Conservation (phyloP, 1,284 basidiomycete species). For the Mycosarcoma maydis region DNA sequence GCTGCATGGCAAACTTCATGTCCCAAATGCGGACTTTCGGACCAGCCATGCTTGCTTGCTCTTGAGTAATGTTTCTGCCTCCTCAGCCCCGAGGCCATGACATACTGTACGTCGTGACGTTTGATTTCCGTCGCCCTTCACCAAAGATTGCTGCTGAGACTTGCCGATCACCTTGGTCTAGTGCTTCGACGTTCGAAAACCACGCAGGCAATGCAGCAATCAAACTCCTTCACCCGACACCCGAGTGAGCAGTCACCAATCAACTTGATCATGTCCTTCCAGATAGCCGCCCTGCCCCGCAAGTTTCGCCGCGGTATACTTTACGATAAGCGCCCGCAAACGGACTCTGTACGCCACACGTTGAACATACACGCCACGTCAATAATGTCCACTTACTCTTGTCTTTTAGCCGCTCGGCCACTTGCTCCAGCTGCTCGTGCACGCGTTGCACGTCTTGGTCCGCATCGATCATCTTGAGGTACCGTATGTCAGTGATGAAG, state of each 20-base stretch:
- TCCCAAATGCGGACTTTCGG: constrained; percentile 1
- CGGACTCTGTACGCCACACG: background rate
- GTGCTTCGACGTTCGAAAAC: background rate
- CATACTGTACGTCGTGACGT: no score
- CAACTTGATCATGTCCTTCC: background rate
- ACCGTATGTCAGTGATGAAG: constrained; percentile 17
- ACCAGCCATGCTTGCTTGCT: background rate
- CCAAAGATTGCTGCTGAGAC: no score
- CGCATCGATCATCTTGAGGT: constrained; percentile 27
- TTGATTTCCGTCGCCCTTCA: no score
- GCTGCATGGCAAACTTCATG: background rate
- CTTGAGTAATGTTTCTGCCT: constrained; percentile 5
- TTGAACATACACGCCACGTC: constrained; percentile 1
- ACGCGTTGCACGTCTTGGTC: constrained; percentile 37
- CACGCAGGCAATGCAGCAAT: background rate
- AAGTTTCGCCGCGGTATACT: no score
- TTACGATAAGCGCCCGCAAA: background rate
- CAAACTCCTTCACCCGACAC: background rate
- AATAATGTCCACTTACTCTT: constrained; percentile 36
- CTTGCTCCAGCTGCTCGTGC: constrained; percentile 25
- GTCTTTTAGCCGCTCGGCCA: constrained; percentile 16
- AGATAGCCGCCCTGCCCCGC: background rate
- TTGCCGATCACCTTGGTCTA: no score
- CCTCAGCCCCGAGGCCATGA: background rate
- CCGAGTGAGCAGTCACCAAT: background rate